A percentile compares a stretch with the other conserved stretches of the same genome.
phyloP scores from a whole-genome alignment of 106 monocot genomes.

The Iris macrosiphon region DNA sequence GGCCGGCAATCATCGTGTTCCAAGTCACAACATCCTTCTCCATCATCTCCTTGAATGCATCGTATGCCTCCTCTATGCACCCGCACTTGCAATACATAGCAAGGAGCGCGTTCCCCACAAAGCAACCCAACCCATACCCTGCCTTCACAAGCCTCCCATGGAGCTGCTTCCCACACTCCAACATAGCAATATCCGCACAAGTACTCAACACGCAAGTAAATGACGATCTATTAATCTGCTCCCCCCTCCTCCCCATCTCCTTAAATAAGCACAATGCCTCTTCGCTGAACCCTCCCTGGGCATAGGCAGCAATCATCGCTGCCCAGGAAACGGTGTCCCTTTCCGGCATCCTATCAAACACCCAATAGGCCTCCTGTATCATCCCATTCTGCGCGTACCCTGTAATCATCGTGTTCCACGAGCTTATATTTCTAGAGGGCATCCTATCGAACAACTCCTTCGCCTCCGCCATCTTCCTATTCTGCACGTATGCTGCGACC shows the following conservation, averaged over 20 bases:
- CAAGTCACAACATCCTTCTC: constrained; percentile 69
- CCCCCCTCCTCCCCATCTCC: constrained; percentile 43
- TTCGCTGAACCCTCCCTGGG: constrained; percentile 47
- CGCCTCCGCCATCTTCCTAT: constrained; percentile 25
- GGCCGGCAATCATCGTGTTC: constrained; percentile 76
- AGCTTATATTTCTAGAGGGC: constrained; percentile 47
- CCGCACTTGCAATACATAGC: constrained; percentile 76
- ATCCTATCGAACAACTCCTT: constrained; percentile 39
- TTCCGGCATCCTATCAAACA: constrained; percentile 43
- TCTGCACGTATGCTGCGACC: constrained; percentile 46
- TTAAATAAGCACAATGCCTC: constrained; percentile 45
- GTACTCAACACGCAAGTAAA: constrained; percentile 63
- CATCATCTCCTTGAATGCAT: constrained; percentile 35
- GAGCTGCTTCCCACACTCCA: constrained; percentile 64
- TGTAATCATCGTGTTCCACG: constrained; percentile 66
- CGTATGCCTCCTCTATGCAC: constrained; percentile 51
- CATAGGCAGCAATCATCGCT: constrained; percentile 61
- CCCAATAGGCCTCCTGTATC: constrained; percentile 22
- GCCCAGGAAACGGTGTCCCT: constrained; percentile 59
- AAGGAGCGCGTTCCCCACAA: constrained; percentile 72
- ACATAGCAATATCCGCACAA: constrained; percentile 49
- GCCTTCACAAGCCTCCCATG: constrained; percentile 64
- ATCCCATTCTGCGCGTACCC: constrained; percentile 49
- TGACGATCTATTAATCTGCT: constrained; percentile 40
- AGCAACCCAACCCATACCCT: constrained; percentile 61